phyloP scores from a whole-genome alignment of 352 stramenopile genomes.

The Blastocystis sp. region DNA sequence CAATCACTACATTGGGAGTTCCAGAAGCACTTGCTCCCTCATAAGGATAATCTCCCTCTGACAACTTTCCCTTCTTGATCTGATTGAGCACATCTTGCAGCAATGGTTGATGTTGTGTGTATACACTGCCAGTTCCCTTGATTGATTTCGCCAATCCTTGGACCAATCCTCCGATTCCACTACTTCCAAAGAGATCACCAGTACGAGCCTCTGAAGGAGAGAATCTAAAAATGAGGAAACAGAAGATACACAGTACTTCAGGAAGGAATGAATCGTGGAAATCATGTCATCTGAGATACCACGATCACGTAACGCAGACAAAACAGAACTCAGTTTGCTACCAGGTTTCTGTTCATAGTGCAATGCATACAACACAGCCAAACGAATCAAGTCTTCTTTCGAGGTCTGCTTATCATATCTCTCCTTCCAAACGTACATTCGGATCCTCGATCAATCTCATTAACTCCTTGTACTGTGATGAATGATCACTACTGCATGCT shows the following conservation, averaged over 20 bases:
- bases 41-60: constrained; percentile 67
- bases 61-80: constrained; percentile 74
- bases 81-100: constrained; percentile 83
- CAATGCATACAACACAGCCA: constrained; percentile 93
- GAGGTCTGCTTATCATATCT: constrained; percentile 72
- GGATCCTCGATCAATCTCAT: constrained; percentile 75
- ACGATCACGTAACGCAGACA: constrained; percentile 61
- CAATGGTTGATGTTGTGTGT: constrained; percentile 92
- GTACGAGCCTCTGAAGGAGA: constrained; percentile 62
- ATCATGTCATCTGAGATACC: constrained; percentile 75
- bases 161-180: constrained; percentile 69
- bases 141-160: constrained; percentile 78
- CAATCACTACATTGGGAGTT: constrained; percentile 74
- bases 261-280: constrained; percentile 71
- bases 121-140: constrained; percentile 90
- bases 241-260: constrained; percentile 66
- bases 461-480: constrained; percentile 75
- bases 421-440: constrained; percentile 68
- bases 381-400: constrained; percentile 89
- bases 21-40: constrained; percentile 55
- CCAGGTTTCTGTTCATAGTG: constrained; percentile 81
- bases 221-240: not conserved
- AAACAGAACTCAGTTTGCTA: constrained; percentile 26
- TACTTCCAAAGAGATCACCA: constrained; percentile 68
- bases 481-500: constrained; percentile 77